Base-by-base conservation (phyloP, 805 yeast genomes). In the Vanderwaltozyma yarrowii region DNA sequence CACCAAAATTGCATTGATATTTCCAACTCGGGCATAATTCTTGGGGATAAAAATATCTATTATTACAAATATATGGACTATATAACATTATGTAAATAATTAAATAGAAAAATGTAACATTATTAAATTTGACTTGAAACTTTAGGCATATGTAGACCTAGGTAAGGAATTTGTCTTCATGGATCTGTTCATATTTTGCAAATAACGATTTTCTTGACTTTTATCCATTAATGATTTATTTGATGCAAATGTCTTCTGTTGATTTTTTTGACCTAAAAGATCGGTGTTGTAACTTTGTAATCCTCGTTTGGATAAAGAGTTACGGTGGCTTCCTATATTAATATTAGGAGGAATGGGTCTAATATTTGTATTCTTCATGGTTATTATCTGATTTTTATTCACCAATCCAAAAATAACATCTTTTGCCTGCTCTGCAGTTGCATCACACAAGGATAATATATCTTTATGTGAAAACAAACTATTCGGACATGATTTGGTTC, bases 391-490 rank as follows among this genome's bases (percentile, higher is more conserved):
- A n/a, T 40, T 36, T 23, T 42, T 40, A 13, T 43, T 38, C 2
- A 50, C 46, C 13, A 58, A 39, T 16, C 46, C 46, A 31, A 48
- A 40, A 12, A 59, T 51, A 5, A 53, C 38, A 13, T 33, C 37
- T 35, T 47, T 54, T 3, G 59, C 59, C 21, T 49, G 43, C 19
- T 43, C 44, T 35, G 61, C 57, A 19, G 56, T 48, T 27, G 45
- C 36, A 35, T 58, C 61, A 35, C 63, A 58, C 48, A 58, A 38
- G 9, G 38, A 38, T 20, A 51, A 35, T 16, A 58, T 41, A 13
- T 49, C 23, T 8, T 20, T 15, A 32, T 23, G 33, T 4, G 20
- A 13, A 11, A 20, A n/a, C 3, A 13, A 5, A 5, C n/a, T n/a
- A 6, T 14, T 14, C 4, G 39, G 39, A 8, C 28, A 37, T 19